These are phyloP conservation scores for Naematelia encephala DNA, from an alignment of 768 basidiomycete genomes.

Conservation along the genomic window DNA sequence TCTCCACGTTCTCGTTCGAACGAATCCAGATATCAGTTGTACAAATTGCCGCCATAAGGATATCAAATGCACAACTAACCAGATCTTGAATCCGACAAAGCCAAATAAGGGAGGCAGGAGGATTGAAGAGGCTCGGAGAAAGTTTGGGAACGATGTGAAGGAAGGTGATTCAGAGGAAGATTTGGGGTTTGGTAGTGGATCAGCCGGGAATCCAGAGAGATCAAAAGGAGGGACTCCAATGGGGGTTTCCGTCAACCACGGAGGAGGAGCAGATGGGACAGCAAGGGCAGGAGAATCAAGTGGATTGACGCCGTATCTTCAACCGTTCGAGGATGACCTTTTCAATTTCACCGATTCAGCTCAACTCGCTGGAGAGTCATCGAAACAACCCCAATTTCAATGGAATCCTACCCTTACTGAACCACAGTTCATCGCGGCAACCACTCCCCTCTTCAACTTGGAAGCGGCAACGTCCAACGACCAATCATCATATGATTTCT, in stretches of 20 bases:
- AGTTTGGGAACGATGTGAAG: slow-evolving; percentile 16
- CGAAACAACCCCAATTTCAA: no score
- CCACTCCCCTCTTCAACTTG: no score
- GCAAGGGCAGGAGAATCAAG: neutral
- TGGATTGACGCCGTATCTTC: neutral
- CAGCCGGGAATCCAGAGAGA: no score
- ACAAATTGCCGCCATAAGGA: slow-evolving; percentile 32
- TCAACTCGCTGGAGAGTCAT: neutral
- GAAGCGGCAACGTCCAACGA: no score
- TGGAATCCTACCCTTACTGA: no score
- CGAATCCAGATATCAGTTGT: slow-evolving; percentile 28
- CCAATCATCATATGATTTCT: no score
- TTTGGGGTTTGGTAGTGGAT: no score
- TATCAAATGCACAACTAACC: slow-evolving; percentile 26
- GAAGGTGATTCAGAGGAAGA: neutral
- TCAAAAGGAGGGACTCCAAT: neutral
- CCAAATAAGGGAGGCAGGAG: slow-evolving; percentile 37
- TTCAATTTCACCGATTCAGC: neutral
- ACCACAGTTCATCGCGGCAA: no score
- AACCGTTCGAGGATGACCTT: neutral
- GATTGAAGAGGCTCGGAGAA: slow-evolving; percentile 31
- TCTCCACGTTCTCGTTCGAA: slow-evolving; percentile 18
- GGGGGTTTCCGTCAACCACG: no score
- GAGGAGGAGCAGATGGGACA: no score
- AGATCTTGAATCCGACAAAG: slow-evolving; percentile 30